These are phyloP conservation scores for Scenedesmus sp. DNA, from an alignment of 163 green algal genomes.

Conservation along the genomic window DNA sequence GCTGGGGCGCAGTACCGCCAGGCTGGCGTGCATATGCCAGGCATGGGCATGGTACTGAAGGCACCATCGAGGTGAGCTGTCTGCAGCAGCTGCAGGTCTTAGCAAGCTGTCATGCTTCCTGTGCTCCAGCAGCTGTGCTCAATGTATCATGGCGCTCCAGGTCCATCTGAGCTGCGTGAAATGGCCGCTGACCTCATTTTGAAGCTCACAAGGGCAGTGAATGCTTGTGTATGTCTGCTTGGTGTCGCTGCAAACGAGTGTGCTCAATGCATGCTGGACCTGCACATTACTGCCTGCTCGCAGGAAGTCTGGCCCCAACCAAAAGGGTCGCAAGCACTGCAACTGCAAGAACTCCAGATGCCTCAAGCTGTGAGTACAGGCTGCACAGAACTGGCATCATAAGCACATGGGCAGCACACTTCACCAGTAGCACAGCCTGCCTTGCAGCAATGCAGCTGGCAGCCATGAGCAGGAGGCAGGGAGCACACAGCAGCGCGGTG, in stretches of 20 bases:
- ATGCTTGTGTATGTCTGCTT: background rate
- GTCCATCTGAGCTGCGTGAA: too few relatives aligned
- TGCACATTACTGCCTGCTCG: background rate
- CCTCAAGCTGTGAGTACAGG: slow-evolving; percentile 92
- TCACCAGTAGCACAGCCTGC: background rate
- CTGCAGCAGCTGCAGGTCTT: background rate
- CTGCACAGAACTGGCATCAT: background rate
- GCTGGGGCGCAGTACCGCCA: slow-evolving; percentile 6
- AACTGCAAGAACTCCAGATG: slow-evolving; percentile 98
- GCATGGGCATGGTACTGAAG: slow-evolving; percentile 39
- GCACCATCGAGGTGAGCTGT: background rate
- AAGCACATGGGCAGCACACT: background rate
- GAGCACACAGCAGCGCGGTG: background rate
- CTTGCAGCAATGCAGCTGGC: background rate
- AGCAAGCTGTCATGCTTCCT: background rate
- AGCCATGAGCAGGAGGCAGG: background rate
- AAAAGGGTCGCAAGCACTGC: slow-evolving; percentile 78
- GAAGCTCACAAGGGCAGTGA: background rate
- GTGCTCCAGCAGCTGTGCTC: background rate
- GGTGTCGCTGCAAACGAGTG: background rate
- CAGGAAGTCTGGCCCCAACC: slow-evolving; percentile 19
- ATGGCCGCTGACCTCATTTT: too few relatives aligned
- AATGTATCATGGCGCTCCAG: too few relatives aligned
- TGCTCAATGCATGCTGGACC: background rate
- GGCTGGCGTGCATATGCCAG: background rate